phyloP scores from a whole-genome alignment of 2,329 filamentous ascomycete species.

The Cladophialophora yegresii region DNA sequence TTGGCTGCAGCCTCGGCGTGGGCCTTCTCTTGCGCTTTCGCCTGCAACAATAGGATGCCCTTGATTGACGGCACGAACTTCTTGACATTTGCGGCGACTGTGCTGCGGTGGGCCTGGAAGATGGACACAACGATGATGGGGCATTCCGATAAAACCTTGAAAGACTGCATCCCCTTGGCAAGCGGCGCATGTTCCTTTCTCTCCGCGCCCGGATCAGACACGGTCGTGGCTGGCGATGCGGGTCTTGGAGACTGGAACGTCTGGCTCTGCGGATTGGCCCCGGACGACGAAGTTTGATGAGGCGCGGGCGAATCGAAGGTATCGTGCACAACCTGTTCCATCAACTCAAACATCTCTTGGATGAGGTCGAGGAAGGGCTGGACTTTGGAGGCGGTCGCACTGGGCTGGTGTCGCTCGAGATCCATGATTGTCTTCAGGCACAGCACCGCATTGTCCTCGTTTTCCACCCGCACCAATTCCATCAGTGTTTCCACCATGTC shows the following conservation, averaged over 20 bases:
- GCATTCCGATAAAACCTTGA: slow-evolving; percentile 96
- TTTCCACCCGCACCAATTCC: slow-evolving; percentile 83
- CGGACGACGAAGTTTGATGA: slow-evolving; percentile 46
- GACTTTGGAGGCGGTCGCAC: slow-evolving; percentile 76
- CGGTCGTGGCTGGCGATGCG: slow-evolving; percentile 80
- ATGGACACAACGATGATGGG: slow-evolving; percentile 98
- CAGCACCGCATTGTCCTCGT: slow-evolving; percentile 97
- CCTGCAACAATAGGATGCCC: slow-evolving; percentile 81
- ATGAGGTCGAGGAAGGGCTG: slow-evolving; percentile 90
- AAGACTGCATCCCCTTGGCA: slow-evolving; percentile 94
- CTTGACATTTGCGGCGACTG: slow-evolving; percentile 81
- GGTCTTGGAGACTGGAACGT: slow-evolving; percentile 86
- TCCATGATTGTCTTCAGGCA: slow-evolving; percentile 99
- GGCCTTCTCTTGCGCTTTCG: slow-evolving; percentile 88
- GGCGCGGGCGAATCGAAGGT: slow-evolving; percentile 77
- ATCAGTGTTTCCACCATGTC: slow-evolving; percentile 90
- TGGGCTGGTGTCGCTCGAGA: slow-evolving; percentile 87
- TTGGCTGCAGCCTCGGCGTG: slow-evolving; percentile 80
- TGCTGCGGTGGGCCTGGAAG: slow-evolving; percentile 85
- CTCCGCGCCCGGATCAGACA: slow-evolving; percentile 75
- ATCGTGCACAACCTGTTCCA: slow-evolving; percentile 91
- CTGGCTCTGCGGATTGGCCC: slow-evolving; percentile 56
- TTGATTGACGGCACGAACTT: slow-evolving; percentile 94
- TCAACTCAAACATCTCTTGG: slow-evolving; percentile 91
- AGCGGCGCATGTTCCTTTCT: slow-evolving; percentile 79